phyloP scores from a whole-genome alignment of 2,329 filamentous ascomycete species.

The Incumbomyces delicatus region DNA sequence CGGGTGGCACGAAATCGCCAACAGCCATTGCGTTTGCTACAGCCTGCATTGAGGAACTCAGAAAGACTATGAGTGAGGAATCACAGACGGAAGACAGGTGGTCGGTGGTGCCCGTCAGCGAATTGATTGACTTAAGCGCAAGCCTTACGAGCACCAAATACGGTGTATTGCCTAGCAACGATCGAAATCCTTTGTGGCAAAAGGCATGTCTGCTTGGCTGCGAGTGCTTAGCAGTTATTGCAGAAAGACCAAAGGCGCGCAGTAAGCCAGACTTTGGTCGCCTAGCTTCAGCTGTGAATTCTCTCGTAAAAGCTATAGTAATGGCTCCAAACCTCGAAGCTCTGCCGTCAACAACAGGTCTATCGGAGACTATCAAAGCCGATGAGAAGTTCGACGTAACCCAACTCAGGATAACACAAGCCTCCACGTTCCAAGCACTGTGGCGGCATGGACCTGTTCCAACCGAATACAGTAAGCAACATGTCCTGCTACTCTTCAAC shows the following conservation, averaged over 20 bases:
- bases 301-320: conserved; percentile 59
- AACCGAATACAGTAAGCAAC: conserved; percentile 52
- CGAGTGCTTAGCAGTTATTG: conserved; percentile 46
- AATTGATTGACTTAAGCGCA: conserved; percentile 52
- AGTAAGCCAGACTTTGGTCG: background rate
- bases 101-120: conserved; percentile 4
- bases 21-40: conserved; percentile 78
- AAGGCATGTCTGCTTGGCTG: conserved; percentile 64
- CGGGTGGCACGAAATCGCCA: conserved; percentile 36
- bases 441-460: conserved; percentile 60
- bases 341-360: background rate
- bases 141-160: conserved; percentile 73
- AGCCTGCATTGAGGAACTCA: conserved; percentile 14
- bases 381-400: conserved; percentile 78
- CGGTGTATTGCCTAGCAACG: conserved; percentile 60
- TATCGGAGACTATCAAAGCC: conserved; percentile 38
- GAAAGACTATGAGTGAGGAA: conserved; percentile 9
- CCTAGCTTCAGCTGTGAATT: conserved; percentile 40
- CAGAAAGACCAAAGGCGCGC: conserved; percentile 4
- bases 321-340: conserved; percentile 35
- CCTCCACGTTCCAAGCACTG: background rate
- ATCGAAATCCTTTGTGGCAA: conserved; percentile 64
- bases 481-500: conserved; percentile 66
- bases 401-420: conserved; percentile 45
- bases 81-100: conserved; percentile 4